Percentiles rank a stretch among this genome's conserved stretches.
Conservation (phyloP, 129 eudicot genomes). For the Sambucus nigra region DNA sequence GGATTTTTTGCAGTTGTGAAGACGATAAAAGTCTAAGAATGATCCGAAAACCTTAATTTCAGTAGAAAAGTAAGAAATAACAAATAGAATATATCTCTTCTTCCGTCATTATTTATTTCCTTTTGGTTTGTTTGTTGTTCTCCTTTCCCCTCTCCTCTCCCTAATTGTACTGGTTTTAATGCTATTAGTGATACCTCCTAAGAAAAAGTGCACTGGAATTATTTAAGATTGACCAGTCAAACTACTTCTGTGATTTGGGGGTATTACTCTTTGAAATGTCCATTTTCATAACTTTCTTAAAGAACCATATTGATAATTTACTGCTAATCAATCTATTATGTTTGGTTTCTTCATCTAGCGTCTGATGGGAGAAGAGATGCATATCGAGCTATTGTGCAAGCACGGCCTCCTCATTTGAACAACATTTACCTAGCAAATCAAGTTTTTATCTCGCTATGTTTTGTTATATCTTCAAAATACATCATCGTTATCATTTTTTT, state of each 20-base stretch:
- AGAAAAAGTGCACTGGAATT: slow-evolving; percentile 98
- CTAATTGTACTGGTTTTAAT: too few species aligned
- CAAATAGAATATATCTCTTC: too few species aligned
- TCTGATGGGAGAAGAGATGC: slow-evolving; percentile 80
- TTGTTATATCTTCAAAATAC: background rate
- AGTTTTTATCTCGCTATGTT: slow-evolving; percentile 31
- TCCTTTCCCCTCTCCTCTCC: too few species aligned
- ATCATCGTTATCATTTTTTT: background rate
- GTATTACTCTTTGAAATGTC: slow-evolving; percentile 33
- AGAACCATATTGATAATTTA: slow-evolving; percentile 14
- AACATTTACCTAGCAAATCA: slow-evolving; percentile 91
- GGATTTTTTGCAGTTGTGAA: too few species aligned
- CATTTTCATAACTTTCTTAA: slow-evolving; percentile 8
- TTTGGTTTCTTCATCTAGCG: slow-evolving; percentile 35
- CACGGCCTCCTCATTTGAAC: slow-evolving; percentile 88
- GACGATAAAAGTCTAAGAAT: too few species aligned
- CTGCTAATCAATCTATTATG: slow-evolving; percentile 16
- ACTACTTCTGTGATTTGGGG: slow-evolving; percentile 97
- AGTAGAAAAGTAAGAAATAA: too few species aligned
- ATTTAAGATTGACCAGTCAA: slow-evolving; percentile 95
- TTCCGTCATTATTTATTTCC: too few species aligned
- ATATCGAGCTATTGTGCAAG: slow-evolving; percentile 91
- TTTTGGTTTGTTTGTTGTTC: too few species aligned
- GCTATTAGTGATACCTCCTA: slow-evolving; percentile 66
- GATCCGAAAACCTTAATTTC: too few species aligned